Percentiles rank a stretch among this genome's conserved stretches.
Evolutionary conservation across 1,139 yeast species (phyloP).

Genomic region (Yamadazyma siamensis): DNA sequence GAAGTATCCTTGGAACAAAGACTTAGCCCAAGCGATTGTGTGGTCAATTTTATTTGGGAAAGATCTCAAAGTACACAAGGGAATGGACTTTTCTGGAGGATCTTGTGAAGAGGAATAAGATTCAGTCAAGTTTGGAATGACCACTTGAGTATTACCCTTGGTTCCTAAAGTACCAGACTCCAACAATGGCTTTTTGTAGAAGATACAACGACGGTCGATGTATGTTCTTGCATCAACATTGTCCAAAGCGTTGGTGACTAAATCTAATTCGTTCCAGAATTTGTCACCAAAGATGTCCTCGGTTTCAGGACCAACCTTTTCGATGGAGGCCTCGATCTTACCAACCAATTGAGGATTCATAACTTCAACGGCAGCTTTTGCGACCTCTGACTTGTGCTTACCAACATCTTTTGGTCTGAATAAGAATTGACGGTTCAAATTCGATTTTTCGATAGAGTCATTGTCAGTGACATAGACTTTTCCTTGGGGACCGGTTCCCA

Average conservation of each 20-base stretch:
- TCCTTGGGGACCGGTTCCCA: conserved; percentile 90
- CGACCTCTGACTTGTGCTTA: conserved; percentile 83
- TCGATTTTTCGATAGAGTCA: conserved; percentile 93
- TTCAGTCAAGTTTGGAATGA: conserved; percentile 89
- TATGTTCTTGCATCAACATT: conserved; percentile 97
- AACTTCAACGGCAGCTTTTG: conserved; percentile 73
- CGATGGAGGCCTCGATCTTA: conserved; percentile 71
- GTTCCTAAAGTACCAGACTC: conserved; percentile 98
- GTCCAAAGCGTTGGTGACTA: conserved; percentile 95
- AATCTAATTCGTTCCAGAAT: conserved; percentile 83
- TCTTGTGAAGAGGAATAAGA: conserved; percentile 95
- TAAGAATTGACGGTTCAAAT: conserved; percentile 91
- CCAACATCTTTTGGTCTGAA: conserved; percentile 96
- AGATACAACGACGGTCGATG: conserved; percentile 95
- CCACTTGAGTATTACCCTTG: conserved; percentile 96
- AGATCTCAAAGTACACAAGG: conserved; percentile 92
- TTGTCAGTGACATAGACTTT: conserved; percentile 84
- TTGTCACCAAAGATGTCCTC: conserved; percentile 79
- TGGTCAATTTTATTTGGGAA: conserved; percentile 98
- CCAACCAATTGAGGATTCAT: conserved; percentile 87
- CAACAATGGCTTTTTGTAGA: conserved; percentile 83
- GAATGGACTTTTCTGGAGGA: conserved; percentile 97
- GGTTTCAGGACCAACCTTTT: conserved; percentile 92
- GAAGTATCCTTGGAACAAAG: conserved; percentile 91
- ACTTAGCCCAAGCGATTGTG: conserved; percentile 98